These are phyloP conservation scores for Pseudogymnoascus sp. DNA, from an alignment of 2,329 filamentous ascomycete genomes.

Conservation along the genomic window DNA sequence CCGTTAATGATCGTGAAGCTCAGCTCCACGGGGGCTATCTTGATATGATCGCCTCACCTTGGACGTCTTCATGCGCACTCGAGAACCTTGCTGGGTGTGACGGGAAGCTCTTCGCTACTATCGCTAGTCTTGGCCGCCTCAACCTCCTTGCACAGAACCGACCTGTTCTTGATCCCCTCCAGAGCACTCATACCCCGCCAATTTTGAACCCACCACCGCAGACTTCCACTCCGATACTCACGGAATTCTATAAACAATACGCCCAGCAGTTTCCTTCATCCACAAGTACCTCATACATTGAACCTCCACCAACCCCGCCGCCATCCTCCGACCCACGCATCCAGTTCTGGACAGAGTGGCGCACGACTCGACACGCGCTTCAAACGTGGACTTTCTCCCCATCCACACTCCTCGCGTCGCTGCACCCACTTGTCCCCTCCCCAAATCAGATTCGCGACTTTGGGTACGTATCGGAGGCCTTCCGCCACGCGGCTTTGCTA, in stretches of 20 bases:
- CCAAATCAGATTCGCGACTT: constrained; percentile 63
- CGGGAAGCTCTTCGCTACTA: constrained; percentile 74
- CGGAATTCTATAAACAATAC: constrained; percentile 45
- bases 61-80: constrained; percentile 46
- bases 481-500: constrained; percentile 79
- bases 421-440: constrained; percentile 39
- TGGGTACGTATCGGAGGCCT: constrained; percentile 77
- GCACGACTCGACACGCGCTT: constrained; percentile 64
- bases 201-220: constrained; percentile 33
- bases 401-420: constrained; percentile 40
- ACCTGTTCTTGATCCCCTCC: constrained; percentile 44
- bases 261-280: constrained; percentile 41
- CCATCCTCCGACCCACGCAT: constrained; percentile 36
- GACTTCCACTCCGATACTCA: constrained; percentile 24
- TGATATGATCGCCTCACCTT: constrained; percentile 55
- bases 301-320: constrained; percentile 15
- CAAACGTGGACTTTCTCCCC: constrained; percentile 73
- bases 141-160: constrained; percentile 73
- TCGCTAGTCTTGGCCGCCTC: constrained; percentile 73
- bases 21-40: constrained; percentile 60
- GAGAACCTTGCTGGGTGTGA: constrained; percentile 89
- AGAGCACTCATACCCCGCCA: constrained; percentile 27
- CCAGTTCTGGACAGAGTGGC: constrained; percentile 83
- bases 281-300: not conserved
- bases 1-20: constrained; percentile 83